These are phyloP conservation scores for Rhizophora apiculata DNA, from an alignment of 345 rosid species.

Conservation along the genomic window DNA sequence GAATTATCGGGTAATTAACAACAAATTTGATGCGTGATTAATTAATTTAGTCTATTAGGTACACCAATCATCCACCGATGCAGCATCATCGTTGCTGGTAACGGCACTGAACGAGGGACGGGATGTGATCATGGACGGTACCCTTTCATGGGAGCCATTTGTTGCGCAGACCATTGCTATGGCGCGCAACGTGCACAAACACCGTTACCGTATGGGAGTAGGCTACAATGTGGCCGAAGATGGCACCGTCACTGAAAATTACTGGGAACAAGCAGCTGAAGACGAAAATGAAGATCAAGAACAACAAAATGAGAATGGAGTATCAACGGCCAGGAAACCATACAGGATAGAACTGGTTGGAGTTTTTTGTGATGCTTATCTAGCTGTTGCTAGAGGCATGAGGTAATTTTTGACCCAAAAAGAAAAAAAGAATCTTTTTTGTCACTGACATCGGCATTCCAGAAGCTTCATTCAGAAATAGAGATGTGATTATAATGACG, in stretches of 20 bases:
- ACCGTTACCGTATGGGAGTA: slow-evolving; percentile 78
- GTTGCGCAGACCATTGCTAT: slow-evolving; percentile 83
- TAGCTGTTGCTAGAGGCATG: slow-evolving; percentile 91
- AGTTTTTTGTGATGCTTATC: slow-evolving; percentile 87
- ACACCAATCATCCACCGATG: slow-evolving; percentile 93
- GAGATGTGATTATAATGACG: too few species aligned
- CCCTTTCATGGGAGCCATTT: slow-evolving; percentile 87
- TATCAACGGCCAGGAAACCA: slow-evolving; percentile 57
- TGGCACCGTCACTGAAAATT: slow-evolving; percentile 68
- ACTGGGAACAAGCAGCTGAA: slow-evolving; percentile 74
- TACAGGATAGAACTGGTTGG: slow-evolving; percentile 95
- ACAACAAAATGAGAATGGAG: slow-evolving; percentile 16
- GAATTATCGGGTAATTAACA: too few species aligned
- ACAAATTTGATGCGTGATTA: too few species aligned
- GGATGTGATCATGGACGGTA: slow-evolving; percentile 95
- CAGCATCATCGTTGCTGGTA: slow-evolving; percentile 86
- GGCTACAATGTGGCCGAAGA: slow-evolving; percentile 64
- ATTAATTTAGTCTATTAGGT: slow-evolving; percentile 37
- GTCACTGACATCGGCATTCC: background rate
- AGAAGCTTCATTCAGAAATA: too few species aligned
- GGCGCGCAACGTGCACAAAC: slow-evolving; percentile 84
- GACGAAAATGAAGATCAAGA: slow-evolving; percentile 40
- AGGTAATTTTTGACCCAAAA: slow-evolving; percentile 36
- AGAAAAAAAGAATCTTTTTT: background rate
- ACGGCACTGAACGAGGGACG: slow-evolving; percentile 91